These are phyloP conservation scores for Chiua virens DNA, from an alignment of 768 basidiomycete genomes.

Conservation along the genomic window DNA sequence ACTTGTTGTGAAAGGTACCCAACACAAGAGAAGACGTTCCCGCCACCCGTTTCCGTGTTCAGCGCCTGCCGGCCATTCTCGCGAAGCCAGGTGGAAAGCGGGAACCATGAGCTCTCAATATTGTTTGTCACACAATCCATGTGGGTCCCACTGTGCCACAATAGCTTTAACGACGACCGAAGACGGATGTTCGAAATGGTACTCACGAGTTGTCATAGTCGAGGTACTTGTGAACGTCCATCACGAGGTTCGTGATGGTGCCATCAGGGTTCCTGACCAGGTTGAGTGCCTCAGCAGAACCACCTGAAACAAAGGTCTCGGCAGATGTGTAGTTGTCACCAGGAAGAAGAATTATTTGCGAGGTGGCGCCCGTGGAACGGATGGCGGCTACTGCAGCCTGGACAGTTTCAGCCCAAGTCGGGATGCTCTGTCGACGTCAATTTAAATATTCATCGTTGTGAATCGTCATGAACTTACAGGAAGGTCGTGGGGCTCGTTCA, in stretches of 20 bases:
- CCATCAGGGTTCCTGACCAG: slow-evolving; percentile 48
- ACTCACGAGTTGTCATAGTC: slow-evolving; percentile 52
- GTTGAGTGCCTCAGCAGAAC: slow-evolving; percentile 48
- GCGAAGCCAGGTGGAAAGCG: slow-evolving; percentile 51
- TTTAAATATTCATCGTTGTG: too few species aligned
- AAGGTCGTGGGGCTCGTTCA: slow-evolving; percentile 67
- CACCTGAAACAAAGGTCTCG: slow-evolving; percentile 47
- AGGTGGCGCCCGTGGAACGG: slow-evolving; percentile 48
- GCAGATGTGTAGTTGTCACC: slow-evolving; percentile 59
- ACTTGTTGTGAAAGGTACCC: slow-evolving; percentile 46
- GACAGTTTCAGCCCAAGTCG: slow-evolving; percentile 47
- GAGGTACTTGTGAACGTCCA: slow-evolving; percentile 66
- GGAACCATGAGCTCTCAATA: slow-evolving; percentile 45
- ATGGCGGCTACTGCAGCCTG: slow-evolving; percentile 66
- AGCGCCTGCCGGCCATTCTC: slow-evolving; percentile 52
- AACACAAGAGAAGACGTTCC: slow-evolving; percentile 48
- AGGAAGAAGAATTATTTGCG: slow-evolving; percentile 57
- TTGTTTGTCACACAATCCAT: slow-evolving; percentile 55
- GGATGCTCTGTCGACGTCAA: slow-evolving; percentile 30
- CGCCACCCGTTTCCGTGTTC: slow-evolving; percentile 63
- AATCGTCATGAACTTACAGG: slow-evolving; percentile 36
- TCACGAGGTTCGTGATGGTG: slow-evolving; percentile 44
- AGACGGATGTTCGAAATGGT: background rate
- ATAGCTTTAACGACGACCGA: background rate
- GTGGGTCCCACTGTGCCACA: slow-evolving; percentile 36